Conservation (phyloP, 1,284 basidiomycete species). For the Apiotrichum sp. region DNA sequence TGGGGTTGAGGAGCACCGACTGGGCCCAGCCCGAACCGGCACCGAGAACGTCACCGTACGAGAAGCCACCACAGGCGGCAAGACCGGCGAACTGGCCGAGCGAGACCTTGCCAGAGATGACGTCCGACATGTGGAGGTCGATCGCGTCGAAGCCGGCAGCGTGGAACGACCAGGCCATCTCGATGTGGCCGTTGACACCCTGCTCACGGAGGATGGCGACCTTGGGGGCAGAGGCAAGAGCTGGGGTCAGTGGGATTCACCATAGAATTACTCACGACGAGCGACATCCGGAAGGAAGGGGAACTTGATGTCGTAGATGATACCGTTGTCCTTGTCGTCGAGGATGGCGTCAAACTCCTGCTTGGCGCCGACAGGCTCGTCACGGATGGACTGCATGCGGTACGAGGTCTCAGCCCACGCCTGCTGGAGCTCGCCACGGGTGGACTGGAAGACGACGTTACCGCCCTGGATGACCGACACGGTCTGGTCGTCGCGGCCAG, state of each 20-base stretch:
- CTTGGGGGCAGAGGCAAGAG: conserved; percentile 58
- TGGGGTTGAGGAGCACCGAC: conserved; percentile 75
- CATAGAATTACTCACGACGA: neutral
- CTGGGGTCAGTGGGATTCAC: conserved; percentile 19
- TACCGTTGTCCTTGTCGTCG: conserved; percentile 58
- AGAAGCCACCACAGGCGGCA: conserved; percentile 96
- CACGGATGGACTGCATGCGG: conserved; percentile 82
- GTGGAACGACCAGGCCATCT: conserved; percentile 97
- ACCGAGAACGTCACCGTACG: conserved; percentile 95
- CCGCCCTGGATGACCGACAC: conserved; percentile 58
- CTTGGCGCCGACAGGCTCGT: conserved; percentile 69
- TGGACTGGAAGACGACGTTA: conserved; percentile 58
- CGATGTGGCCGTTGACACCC: conserved; percentile 95
- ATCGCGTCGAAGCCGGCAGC: conserved; percentile 88
- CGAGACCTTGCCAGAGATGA: conserved; percentile 65
- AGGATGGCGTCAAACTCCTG: conserved; percentile 79
- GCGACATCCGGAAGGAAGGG: conserved; percentile 53
- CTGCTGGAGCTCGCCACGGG: conserved; percentile 68
- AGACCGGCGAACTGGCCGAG: conserved; percentile 74
- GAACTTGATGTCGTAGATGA: conserved; percentile 64
- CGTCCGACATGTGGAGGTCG: conserved; percentile 98
- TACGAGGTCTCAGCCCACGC: conserved; percentile 93
- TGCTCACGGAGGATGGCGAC: conserved; percentile 96
- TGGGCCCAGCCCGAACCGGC: conserved; percentile 98
- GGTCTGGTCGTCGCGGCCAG: conserved; percentile 55